A percentile compares a stretch with the other conserved stretches of the same genome.
phyloP scores from a whole-genome alignment of 2,329 filamentous ascomycete species.

The Fusarium citri region DNA sequence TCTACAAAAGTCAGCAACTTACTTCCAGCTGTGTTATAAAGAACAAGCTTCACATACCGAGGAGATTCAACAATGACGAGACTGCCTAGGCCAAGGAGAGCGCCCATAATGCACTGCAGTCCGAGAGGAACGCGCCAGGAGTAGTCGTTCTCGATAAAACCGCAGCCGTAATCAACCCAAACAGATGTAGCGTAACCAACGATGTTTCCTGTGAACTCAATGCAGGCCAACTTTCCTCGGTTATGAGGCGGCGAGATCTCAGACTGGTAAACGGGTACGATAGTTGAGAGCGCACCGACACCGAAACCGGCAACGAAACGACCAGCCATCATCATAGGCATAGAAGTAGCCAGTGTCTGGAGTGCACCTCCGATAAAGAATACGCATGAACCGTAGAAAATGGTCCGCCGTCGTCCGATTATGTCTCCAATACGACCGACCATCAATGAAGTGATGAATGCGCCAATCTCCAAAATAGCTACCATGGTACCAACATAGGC shows the following conservation, averaged over 20 bases:
- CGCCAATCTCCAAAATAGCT: constrained; percentile 93
- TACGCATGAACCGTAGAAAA: constrained; percentile 91
- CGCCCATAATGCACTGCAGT: constrained; percentile 96
- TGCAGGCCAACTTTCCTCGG: constrained; percentile 93
- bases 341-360: constrained; percentile 83
- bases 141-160: constrained; percentile 84
- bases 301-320: constrained; percentile 87
- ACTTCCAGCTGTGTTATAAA: constrained; percentile 6
- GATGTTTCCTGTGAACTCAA: constrained; percentile 98
- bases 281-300: constrained; percentile 89
- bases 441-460: constrained; percentile 86
- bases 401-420: constrained; percentile 88
- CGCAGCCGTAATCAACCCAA: constrained; percentile 98
- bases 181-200: constrained; percentile 95
- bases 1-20: constrained; percentile 60
- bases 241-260: constrained; percentile 98
- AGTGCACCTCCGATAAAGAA: constrained; percentile 87
- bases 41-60: constrained; percentile 66
- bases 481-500: constrained; percentile 97
- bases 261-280: constrained; percentile 93
- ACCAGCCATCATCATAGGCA: constrained; percentile 89
- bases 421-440: constrained; percentile 93
- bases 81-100: constrained; percentile 84
- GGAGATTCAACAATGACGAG: constrained; percentile 96
- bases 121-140: constrained; percentile 91